phyloP scores from a whole-genome alignment of 164 flowering plant species.

The Nymphaea thermarum region DNA sequence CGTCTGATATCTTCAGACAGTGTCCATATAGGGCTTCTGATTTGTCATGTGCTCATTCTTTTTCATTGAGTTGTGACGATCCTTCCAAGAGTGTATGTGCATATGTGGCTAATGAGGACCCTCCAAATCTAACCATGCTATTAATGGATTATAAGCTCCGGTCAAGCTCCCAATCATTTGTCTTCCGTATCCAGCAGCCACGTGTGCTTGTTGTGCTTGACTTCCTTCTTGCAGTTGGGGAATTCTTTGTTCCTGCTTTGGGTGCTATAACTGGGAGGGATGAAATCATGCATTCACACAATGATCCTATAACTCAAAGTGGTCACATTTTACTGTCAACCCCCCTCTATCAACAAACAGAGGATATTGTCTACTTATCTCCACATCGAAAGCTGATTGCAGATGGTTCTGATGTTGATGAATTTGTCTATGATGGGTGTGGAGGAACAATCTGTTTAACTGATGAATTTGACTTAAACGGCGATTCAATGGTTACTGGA shows the following conservation, averaged over 20 bases:
- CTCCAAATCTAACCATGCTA: conserved; percentile 74
- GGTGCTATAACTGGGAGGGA: conserved; percentile 88
- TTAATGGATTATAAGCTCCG: conserved; percentile 81
- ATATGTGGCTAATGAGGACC: conserved; percentile 24
- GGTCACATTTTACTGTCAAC: conserved; percentile 51
- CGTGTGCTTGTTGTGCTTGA: conserved; percentile 91
- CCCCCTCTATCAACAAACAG: conserved; percentile 54
- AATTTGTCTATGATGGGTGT: conserved; percentile 89
- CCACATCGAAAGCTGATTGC: conserved; percentile 63
- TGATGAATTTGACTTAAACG: conserved; percentile 42
- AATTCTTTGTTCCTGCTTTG: conserved; percentile 91
- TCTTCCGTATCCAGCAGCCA: conserved; percentile 86
- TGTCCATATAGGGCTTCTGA: conserved; percentile 3
- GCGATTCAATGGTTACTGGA: conserved; percentile 16
- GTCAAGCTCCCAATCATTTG: conserved; percentile 63
- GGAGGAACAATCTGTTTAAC: conserved; percentile 62
- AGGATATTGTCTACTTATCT: conserved; percentile 67
- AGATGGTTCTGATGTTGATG: conserved; percentile 62
- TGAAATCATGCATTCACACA: conserved; percentile 72
- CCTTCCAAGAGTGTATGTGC: conserved; percentile 17
- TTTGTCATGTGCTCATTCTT: conserved; percentile 25
- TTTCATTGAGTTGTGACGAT: conserved; percentile 16
- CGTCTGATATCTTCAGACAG: conserved; percentile 58
- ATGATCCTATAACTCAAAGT: conserved; percentile 67
- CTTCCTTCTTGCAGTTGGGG: conserved; percentile 86